phyloP scores from a whole-genome alignment of 352 stramenopile species.

The Globisporangium nodosum region DNA sequence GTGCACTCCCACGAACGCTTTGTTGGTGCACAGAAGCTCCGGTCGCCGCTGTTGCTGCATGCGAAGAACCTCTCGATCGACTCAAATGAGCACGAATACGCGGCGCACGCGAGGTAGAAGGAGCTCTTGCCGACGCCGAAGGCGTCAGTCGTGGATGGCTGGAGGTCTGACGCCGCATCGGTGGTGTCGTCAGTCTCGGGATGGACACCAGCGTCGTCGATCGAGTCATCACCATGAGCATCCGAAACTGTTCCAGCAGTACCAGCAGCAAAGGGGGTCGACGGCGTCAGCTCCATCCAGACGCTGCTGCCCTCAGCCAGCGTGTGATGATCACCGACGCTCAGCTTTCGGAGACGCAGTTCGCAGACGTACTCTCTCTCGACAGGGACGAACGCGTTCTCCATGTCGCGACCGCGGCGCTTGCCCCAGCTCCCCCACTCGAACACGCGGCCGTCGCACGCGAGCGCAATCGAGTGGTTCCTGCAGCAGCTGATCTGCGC shows the following conservation, averaged over 20 bases:
- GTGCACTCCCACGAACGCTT: slow-evolving; percentile 21
- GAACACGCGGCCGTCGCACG: slow-evolving; percentile 31
- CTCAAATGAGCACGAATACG: slow-evolving; percentile 25
- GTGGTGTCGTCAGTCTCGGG: slow-evolving; percentile 11
- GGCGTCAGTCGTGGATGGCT: neutral
- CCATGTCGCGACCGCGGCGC: slow-evolving; percentile 35
- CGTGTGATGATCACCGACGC: slow-evolving; percentile 7
- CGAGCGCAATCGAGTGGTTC: slow-evolving; percentile 57
- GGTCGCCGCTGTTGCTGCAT: neutral
- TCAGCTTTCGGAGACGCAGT: slow-evolving; percentile 15
- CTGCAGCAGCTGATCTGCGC: slow-evolving; percentile 42
- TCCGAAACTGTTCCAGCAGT: neutral
- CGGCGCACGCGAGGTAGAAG: slow-evolving; percentile 22
- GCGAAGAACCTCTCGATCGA: slow-evolving; percentile 14
- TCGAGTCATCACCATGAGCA: neutral
- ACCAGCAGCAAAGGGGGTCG: slow-evolving; percentile 5
- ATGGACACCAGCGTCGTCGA: neutral
- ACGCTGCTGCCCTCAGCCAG: slow-evolving; percentile 54
- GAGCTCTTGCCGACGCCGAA: slow-evolving; percentile 4
- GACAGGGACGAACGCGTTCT: slow-evolving; percentile 57
- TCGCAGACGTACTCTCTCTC: slow-evolving; percentile 17
- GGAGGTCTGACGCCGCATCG: neutral
- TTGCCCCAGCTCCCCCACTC: slow-evolving; percentile 75
- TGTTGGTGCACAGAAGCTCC: too few relatives aligned
- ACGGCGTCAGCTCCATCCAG: slow-evolving; percentile 36